Evolutionary conservation across 352 stramenopile species (phyloP).

Genomic region (Nothophytophthora sp.): DNA sequence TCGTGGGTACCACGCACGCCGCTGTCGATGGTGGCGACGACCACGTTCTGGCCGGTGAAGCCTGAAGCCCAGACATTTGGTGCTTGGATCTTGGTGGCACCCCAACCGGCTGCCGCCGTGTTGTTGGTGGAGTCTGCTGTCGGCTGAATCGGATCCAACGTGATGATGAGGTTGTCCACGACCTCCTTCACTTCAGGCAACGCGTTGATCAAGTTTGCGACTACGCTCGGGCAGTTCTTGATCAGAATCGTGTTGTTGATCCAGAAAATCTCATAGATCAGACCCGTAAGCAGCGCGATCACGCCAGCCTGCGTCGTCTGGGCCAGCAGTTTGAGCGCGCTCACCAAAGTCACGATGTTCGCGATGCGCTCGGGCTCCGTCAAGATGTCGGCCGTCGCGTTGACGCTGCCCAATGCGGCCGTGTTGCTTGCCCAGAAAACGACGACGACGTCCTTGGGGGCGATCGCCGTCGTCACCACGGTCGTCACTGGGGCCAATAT

Average conservation of each 20-base stretch:
- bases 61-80: conserved; percentile 30
- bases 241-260: conserved; percentile 46
- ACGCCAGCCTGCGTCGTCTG: conserved; percentile 8
- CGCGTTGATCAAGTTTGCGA: conserved; percentile 20
- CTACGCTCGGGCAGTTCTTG: conserved; percentile 16
- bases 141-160: conserved; percentile 8
- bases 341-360: conserved; percentile 23
- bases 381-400: conserved; percentile 10
- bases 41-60: conserved; percentile 29
- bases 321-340: conserved; percentile 17
- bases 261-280: conserved; percentile 24
- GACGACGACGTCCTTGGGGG: conserved; percentile 6
- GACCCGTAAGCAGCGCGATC: conserved; percentile 10
- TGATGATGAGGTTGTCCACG: conserved; percentile 24
- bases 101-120: conserved; percentile 30
- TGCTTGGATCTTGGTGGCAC: conserved; percentile 33
- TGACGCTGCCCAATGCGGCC: not conserved
- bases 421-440: conserved; percentile 10
- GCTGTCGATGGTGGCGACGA: conserved; percentile 45
- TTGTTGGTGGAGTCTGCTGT: conserved; percentile 19
- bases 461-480: not conserved
- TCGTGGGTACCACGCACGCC: conserved; percentile 40
- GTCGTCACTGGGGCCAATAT: conserved; percentile 1
- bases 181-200: conserved; percentile 27
- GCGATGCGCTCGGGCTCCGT: conserved; percentile 9